Evolutionary conservation across 768 basidiomycete species (phyloP).

Genomic region (Leccinum aurantiacum): DNA sequence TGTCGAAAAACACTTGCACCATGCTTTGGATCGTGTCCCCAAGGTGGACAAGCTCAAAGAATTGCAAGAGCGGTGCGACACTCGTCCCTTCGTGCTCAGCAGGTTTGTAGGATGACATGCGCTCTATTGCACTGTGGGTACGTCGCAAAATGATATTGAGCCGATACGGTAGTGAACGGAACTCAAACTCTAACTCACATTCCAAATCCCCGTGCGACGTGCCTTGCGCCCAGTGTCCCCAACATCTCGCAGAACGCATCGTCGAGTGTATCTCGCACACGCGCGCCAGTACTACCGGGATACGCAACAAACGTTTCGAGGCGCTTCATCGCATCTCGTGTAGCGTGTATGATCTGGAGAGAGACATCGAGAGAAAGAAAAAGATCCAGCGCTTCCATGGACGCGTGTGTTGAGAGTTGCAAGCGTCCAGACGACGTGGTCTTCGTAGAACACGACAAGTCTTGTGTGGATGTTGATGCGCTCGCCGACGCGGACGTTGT

Average conservation of each 20-base stretch:
- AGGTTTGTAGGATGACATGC: slow-evolving; percentile 89
- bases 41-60: slow-evolving; percentile 95
- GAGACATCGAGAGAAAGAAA: slow-evolving; percentile 90
- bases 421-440: slow-evolving; percentile 1
- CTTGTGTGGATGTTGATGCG: slow-evolving; percentile 3
- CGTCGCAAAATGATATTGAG: background rate
- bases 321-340: slow-evolving; percentile 88
- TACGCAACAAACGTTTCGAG: slow-evolving; percentile 89
- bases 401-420: slow-evolving; percentile 19
- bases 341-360: slow-evolving; percentile 88
- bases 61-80: slow-evolving; percentile 92
- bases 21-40: slow-evolving; percentile 98
- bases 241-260: slow-evolving; percentile 89
- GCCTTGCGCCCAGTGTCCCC: slow-evolving; percentile 71
- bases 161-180: background rate
- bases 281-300: slow-evolving; percentile 82
- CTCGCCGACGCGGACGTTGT: background rate
- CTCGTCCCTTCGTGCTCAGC: slow-evolving; percentile 79
- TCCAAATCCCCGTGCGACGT: slow-evolving; percentile 78
- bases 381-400: slow-evolving; percentile 61
- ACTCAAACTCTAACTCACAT: slow-evolving; percentile 44
- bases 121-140: slow-evolving; percentile 69
- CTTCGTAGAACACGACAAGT: background rate
- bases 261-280: slow-evolving; percentile 91
- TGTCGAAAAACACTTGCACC: slow-evolving; percentile 98